A percentile compares a stretch with the other conserved stretches of the same genome.
Evolutionary conservation across 148 eudicot species (phyloP).

Genomic region (Vaccinium vitisidaea): DNA sequence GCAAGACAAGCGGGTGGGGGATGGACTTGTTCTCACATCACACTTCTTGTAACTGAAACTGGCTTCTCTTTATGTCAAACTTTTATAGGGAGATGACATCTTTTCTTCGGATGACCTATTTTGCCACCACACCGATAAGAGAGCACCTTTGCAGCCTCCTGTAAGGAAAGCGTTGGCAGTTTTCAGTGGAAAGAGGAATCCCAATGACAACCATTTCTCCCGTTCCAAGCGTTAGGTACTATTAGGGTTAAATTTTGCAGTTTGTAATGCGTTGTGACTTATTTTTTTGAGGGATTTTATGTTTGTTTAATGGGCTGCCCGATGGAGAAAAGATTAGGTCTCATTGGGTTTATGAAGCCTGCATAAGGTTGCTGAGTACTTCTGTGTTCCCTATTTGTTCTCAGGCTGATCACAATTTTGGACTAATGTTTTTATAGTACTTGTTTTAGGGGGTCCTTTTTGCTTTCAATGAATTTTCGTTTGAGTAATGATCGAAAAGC

Average conservation of each 20-base stretch:
- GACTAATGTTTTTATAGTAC: neutral
- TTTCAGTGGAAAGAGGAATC: conserved; percentile 83
- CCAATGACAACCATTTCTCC: conserved; percentile 85
- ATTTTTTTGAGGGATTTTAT: neutral
- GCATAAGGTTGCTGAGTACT: neutral
- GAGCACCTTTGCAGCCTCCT: conserved; percentile 68
- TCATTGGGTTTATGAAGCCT: neutral
- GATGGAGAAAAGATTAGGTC: neutral
- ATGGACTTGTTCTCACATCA: too few relatives aligned
- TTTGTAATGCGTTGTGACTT: neutral
- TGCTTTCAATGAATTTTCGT: neutral
- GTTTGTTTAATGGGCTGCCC: neutral
- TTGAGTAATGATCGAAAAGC: neutral
- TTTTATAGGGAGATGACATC: conserved; percentile 56
- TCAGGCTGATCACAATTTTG: conserved; percentile 5
- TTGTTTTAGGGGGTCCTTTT: neutral
- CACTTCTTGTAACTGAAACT: neutral
- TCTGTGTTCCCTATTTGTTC: neutral
- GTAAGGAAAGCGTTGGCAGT: conserved; percentile 81
- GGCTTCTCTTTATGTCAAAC: neutral
- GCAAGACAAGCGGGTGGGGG: too few relatives aligned
- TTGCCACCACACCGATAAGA: conserved; percentile 58
- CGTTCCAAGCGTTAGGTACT: conserved; percentile 51
- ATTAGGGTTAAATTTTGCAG: neutral
- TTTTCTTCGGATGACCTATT: conserved; percentile 54